These are phyloP conservation scores for Calonectria pauciramosa DNA, from an alignment of 2,329 filamentous ascomycete species.

Conservation along the genomic window DNA sequence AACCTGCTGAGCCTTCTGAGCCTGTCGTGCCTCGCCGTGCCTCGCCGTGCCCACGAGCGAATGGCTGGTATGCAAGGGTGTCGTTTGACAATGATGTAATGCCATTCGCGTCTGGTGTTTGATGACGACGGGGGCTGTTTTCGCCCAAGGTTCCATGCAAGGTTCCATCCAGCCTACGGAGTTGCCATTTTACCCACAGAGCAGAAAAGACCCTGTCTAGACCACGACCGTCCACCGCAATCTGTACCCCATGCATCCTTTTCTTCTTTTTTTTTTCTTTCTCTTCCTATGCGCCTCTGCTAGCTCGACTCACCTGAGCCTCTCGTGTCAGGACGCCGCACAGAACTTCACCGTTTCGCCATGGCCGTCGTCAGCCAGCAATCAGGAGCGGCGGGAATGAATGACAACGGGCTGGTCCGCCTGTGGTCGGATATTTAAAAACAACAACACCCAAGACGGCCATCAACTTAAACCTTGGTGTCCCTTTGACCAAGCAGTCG, in stretches of 20 bases:
- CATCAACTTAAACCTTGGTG: not conserved
- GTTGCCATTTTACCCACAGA: not conserved
- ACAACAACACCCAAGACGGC: not conserved
- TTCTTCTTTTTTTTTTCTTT: not conserved
- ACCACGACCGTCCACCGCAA: not conserved
- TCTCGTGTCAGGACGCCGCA: conserved; percentile 22
- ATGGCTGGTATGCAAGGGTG: conserved; percentile 9
- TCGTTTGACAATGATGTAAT: conserved; percentile 20
- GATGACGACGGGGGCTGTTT: conserved; percentile 6
- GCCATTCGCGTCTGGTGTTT: not conserved
- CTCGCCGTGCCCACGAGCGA: not conserved
- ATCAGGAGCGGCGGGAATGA: not conserved
- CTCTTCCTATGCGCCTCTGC: not conserved
- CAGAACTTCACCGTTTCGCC: not conserved
- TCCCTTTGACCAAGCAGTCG: not conserved
- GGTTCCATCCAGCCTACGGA: conserved; percentile 14
- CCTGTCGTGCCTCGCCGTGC: not conserved
- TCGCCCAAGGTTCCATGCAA: conserved; percentile 14
- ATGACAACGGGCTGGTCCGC: not conserved
- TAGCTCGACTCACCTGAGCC: conserved; percentile 19
- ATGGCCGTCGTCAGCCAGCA: not conserved
- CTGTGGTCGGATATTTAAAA: not conserved
- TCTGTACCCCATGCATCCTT: not conserved
- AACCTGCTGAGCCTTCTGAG: not conserved
- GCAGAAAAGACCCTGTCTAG: not conserved